Evolutionary conservation across 768 basidiomycete species (phyloP).

Genomic region (Boletus patriciae): DNA sequence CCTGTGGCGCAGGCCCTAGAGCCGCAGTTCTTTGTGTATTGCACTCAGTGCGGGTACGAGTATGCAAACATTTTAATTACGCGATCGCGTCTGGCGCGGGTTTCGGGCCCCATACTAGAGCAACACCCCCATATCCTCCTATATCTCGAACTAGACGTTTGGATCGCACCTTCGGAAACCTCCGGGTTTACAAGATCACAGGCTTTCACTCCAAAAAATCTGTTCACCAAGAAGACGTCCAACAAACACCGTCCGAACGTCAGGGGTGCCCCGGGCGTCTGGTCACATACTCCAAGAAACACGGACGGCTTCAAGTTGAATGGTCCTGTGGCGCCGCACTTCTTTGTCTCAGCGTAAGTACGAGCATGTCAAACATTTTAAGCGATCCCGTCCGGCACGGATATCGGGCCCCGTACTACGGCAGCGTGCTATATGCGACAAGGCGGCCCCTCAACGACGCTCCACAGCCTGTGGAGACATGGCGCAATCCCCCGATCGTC

Average conservation of each 20-base stretch:
- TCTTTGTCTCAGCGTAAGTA: not conserved
- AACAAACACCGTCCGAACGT: too few relatives aligned
- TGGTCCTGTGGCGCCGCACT: conserved; percentile 5
- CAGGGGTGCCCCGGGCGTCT: too few relatives aligned
- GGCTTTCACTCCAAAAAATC: too few relatives aligned
- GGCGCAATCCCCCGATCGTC: not conserved
- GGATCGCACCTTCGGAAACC: too few relatives aligned
- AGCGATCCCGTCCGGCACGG: not conserved
- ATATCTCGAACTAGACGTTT: too few relatives aligned
- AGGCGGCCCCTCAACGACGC: not conserved
- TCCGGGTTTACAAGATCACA: too few relatives aligned
- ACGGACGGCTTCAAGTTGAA: too few relatives aligned
- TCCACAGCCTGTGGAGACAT: not conserved
- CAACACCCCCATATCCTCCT: not conserved
- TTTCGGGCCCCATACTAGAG: not conserved
- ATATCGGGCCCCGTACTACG: not conserved
- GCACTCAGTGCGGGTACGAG: not conserved
- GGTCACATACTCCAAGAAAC: too few relatives aligned
- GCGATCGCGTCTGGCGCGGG: not conserved
- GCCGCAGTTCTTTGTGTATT: not conserved
- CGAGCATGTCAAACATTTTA: not conserved
- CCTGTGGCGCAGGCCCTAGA: conserved; percentile 12
- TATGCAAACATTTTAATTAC: not conserved
- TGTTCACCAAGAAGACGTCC: too few relatives aligned
- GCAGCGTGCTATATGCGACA: not conserved